A percentile compares a stretch with the other conserved stretches of the same genome.
Conservation (phyloP, 495 filamentous ascomycete genomes). For the Xylaria curta region DNA sequence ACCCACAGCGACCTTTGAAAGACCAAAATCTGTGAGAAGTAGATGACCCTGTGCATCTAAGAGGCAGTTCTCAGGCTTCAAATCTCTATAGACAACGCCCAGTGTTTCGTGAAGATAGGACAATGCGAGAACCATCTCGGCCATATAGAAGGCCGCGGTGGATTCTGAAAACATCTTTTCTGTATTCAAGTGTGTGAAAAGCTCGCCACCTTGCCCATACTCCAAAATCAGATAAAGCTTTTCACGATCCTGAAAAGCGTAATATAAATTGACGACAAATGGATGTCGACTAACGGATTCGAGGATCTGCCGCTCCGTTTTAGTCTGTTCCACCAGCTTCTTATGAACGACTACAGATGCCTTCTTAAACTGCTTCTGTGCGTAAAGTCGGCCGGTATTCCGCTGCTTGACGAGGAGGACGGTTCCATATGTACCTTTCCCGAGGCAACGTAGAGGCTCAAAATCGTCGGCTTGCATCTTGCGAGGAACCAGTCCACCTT, state of each 20-base stretch:
- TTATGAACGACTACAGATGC: constrained; percentile 92
- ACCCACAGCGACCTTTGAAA: constrained; percentile 91
- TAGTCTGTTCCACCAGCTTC: constrained; percentile 92
- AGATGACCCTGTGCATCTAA: constrained; percentile 91
- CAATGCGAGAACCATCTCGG: constrained; percentile 92
- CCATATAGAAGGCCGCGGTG: constrained; percentile 95
- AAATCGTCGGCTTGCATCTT: constrained; percentile 96
- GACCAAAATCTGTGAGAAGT: constrained; percentile 93
- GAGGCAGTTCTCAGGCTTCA: constrained; percentile 98
- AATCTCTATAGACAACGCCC: constrained; percentile 93
- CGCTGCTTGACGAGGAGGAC: constrained; percentile 90
- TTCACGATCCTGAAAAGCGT: constrained; percentile 97
- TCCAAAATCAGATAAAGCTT: constrained; percentile 98
- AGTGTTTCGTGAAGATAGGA: constrained; percentile 90
- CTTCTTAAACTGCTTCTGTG: constrained; percentile 98
- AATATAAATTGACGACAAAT: constrained; percentile 96
- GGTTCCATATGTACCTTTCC: constrained; percentile 94
- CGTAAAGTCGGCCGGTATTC: constrained; percentile 85
- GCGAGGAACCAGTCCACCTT: constrained; percentile 56
- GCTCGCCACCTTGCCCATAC: constrained; percentile 95
- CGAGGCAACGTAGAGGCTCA: constrained; percentile 89
- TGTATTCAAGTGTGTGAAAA: constrained; percentile 87
- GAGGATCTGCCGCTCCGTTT: constrained; percentile 91
- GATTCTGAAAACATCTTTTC: constrained; percentile 92
- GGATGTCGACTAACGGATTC: constrained; percentile 95